These are phyloP conservation scores for Cyberlindnera samutprakarnensis DNA, from an alignment of 805 yeast genomes.

Conservation along the genomic window DNA sequence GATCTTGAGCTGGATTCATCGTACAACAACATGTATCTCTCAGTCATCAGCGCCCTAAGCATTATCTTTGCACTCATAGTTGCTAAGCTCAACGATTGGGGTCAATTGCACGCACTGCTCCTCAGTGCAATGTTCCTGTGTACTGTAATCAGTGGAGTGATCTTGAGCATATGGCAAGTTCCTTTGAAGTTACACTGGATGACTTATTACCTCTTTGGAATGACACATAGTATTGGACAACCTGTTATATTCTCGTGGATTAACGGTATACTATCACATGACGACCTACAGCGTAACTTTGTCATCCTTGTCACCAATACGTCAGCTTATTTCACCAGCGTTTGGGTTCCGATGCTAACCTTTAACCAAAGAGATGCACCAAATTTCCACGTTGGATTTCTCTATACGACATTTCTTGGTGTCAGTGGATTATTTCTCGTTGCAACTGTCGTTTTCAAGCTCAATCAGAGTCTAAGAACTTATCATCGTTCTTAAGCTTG, in stretches of 20 bases:
- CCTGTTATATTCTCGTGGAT: slow-evolving; percentile 53
- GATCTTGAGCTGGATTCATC: slow-evolving; percentile 25
- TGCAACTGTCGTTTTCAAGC: too few relatives aligned
- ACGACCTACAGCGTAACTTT: slow-evolving; percentile 28
- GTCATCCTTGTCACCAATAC: slow-evolving; percentile 35
- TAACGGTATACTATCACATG: slow-evolving; percentile 33
- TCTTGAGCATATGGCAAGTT: slow-evolving; percentile 32
- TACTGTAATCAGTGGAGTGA: background rate
- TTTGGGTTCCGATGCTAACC: slow-evolving; percentile 31
- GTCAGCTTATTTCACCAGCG: slow-evolving; percentile 33
- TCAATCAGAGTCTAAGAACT: slow-evolving; percentile 75
- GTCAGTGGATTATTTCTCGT: too few relatives aligned
- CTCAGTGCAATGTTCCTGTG: slow-evolving; percentile 1
- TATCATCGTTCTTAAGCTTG: slow-evolving; percentile 73
- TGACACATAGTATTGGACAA: slow-evolving; percentile 46
- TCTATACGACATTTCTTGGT: background rate
- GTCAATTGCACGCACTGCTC: slow-evolving; percentile 5
- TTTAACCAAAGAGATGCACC: slow-evolving; percentile 34
- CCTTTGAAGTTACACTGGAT: slow-evolving; percentile 44
- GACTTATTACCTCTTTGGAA: slow-evolving; percentile 38
- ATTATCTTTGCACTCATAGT: slow-evolving; percentile 29
- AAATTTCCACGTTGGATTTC: slow-evolving; percentile 29
- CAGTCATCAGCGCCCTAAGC: slow-evolving; percentile 30
- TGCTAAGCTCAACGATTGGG: slow-evolving; percentile 30
- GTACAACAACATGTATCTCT: slow-evolving; percentile 34